Conservation (phyloP, 2,329 filamentous ascomycete genomes). For the Ophiosphaerella narmari region DNA sequence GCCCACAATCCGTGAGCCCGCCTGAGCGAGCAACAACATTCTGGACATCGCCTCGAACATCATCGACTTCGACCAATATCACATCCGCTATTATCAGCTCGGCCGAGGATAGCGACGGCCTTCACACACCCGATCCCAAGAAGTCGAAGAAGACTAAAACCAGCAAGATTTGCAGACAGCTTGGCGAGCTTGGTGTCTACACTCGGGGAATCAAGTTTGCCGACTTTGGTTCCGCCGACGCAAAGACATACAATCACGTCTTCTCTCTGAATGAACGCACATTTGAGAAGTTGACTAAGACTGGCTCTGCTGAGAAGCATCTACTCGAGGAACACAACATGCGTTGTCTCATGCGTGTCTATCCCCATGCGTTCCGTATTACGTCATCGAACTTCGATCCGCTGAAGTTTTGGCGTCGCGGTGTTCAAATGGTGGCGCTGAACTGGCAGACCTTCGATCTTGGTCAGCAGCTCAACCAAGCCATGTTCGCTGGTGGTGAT, state of each 20-base stretch:
- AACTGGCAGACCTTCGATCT: slow-evolving; percentile 99
- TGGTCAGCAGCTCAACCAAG: slow-evolving; percentile 93
- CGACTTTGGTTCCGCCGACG: slow-evolving; percentile 77
- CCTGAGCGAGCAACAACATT: slow-evolving; percentile 53
- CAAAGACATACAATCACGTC: slow-evolving; percentile 89
- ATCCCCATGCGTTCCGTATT: slow-evolving; percentile 81
- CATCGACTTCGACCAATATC: slow-evolving; percentile 61
- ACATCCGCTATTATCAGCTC: slow-evolving; percentile 60
- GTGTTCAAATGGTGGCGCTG: slow-evolving; percentile 95
- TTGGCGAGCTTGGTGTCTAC: slow-evolving; percentile 85
- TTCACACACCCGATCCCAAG: slow-evolving; percentile 60
- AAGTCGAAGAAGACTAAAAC: slow-evolving; percentile 65
- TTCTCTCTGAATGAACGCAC: slow-evolving; percentile 92
- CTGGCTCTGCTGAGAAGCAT: slow-evolving; percentile 74
- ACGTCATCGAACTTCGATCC: slow-evolving; percentile 94
- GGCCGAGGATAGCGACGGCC: slow-evolving; percentile 77
- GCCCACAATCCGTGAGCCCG: slow-evolving; percentile 58
- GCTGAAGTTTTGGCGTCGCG: slow-evolving; percentile 88
- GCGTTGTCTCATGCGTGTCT: slow-evolving; percentile 84
- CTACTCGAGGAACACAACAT: slow-evolving; percentile 88
- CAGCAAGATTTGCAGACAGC: slow-evolving; percentile 83
- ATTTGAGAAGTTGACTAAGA: slow-evolving; percentile 80
- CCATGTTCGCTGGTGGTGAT: slow-evolving; percentile 91
- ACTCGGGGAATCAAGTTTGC: slow-evolving; percentile 80
- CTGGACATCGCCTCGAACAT: slow-evolving; percentile 57